Base-by-base conservation (phyloP, 2,329 filamentous ascomycete genomes). In the Microsporum canis region DNA sequence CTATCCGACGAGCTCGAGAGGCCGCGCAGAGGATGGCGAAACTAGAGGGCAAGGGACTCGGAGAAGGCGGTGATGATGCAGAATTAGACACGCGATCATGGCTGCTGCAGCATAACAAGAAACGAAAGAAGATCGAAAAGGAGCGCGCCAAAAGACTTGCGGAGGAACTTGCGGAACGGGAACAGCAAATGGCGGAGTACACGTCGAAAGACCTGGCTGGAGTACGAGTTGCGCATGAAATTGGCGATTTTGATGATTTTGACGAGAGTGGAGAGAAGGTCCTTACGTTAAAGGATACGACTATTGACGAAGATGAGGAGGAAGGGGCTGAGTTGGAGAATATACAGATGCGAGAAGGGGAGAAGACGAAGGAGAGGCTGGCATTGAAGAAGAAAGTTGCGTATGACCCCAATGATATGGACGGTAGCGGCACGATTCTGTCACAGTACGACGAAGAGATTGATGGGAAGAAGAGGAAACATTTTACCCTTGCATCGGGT, bases 361-460 rank as follows among this genome's bases (percentile, higher is more conserved):
- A 78, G 59, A 75, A 70, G 63, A 66, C 74, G 12, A 69, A 74
- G 36, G 89, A 96, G 68, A 87, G 84, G 66, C 77, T 96, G 10
- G 86, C 94, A 47, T 76, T 91, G 45, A 96, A 97, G 78, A 96
- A 95, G 80, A 90, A 91, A 73, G 87, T 88, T 0, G 86, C 85
- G 0, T 99, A 99, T 73, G 89, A 99, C 68, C 91, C 92, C 0
- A 87, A 89, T 63, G 85, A 87, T 61, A 78, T 86, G 33, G 82
- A 82, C 29, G 86, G 82, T 10, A 79, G 86, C 62, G 81, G 81
- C 17, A 82, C 82, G 4, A 85, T 99, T 29, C 77, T 99, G 47
- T 84, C 88, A 12, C 92, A 99, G 67, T 99, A 99, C 70, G 94
- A 97, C 68, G 94, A 97, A 65, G 92, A 96, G 70, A 95, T 96